Evolutionary conservation across 1,284 basidiomycete genomes (phyloP), one percentile per base, ranked within the genome.

Genomic region (Rhodofomes roseus): DNA sequence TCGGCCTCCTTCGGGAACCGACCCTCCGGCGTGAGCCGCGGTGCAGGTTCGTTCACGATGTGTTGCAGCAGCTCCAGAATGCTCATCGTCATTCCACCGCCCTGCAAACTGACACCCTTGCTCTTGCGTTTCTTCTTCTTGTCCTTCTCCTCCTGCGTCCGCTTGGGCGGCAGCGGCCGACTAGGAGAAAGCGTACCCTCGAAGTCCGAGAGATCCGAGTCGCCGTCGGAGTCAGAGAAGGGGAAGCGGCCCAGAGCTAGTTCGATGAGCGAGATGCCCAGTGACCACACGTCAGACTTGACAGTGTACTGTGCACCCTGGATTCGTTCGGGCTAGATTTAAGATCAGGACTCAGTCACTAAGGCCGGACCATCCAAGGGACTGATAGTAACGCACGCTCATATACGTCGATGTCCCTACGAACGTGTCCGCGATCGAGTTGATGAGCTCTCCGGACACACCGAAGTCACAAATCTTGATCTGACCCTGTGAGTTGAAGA

Each of bases 391-490:
- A 86, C 95, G 76, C 74, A 98, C 96, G 66, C 95, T 96, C 96
- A 99, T 99, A 75, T 99, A 99, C 14, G 95, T 96, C 63, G 93
- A 96, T 2, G 97, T 99, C 8, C 96, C 96, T 18, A 99, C 96
- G 72, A 99, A 99, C 0, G 97, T 99, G 75, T 98, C 94, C 16
- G 97, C 97, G 63, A 99, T 96, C 1, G 93, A 96, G 77, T 99
- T 98, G 79, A 98, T 96, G 63, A 99, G 84, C 74, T 99, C 96
- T 20, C 97, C 97, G 0, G 95, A 97, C 8, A 99, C 97, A 51
- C 96, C 96, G 75, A 99, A 99, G 75, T 99, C 97, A 70, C 96
- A 98, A 52, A 99, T 92, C 76, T 99, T 99, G 81, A 99, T 96
- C 69, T 96, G 87, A 1, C 96, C 97, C 46, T 85, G 80, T 12